Evolutionary conservation across 208 protist species (phyloP).

Genomic region (Vickermania ingenoplastis): DNA sequence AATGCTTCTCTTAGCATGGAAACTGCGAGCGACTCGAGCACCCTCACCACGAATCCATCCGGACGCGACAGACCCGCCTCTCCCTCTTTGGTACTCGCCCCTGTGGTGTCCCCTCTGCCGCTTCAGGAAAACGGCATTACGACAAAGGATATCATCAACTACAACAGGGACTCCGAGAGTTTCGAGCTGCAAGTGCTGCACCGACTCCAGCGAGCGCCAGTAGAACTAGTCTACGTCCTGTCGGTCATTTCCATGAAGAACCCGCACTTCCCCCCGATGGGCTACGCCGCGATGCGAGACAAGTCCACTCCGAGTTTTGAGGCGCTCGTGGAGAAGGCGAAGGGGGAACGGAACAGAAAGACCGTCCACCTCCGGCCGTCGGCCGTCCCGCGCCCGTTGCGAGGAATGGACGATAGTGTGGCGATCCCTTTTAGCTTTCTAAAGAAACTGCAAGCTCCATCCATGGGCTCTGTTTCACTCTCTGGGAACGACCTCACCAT

Average conservation of each 20-base stretch:
- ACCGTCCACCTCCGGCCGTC: not conserved
- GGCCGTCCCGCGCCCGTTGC: not conserved
- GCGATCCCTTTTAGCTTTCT: not conserved
- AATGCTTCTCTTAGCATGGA: not conserved
- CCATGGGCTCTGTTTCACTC: not conserved
- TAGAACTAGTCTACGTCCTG: constrained; percentile 52
- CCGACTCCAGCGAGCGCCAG: constrained; percentile 64
- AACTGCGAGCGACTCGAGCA: constrained; percentile 3
- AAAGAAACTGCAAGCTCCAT: not conserved
- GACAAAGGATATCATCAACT: constrained; percentile 39
- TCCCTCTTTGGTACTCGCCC: not conserved
- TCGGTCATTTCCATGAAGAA: constrained; percentile 38
- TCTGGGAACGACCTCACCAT: not conserved
- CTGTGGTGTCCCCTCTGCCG: constrained; percentile 5
- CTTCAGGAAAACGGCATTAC: constrained; percentile 49
- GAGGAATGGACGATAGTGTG: not conserved
- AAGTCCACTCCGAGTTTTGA: not conserved
- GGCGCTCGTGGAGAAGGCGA: not conserved
- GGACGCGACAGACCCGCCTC: not conserved
- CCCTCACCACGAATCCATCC: not conserved
- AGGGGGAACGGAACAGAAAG: not conserved
- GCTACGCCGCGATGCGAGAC: constrained; percentile 18
- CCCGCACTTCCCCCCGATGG: constrained; percentile 52
- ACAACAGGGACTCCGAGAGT: constrained; percentile 43
- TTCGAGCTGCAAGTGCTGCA: constrained; percentile 72